Conservation (phyloP, 768 basidiomycete species). For the Amyloporia xantha region DNA sequence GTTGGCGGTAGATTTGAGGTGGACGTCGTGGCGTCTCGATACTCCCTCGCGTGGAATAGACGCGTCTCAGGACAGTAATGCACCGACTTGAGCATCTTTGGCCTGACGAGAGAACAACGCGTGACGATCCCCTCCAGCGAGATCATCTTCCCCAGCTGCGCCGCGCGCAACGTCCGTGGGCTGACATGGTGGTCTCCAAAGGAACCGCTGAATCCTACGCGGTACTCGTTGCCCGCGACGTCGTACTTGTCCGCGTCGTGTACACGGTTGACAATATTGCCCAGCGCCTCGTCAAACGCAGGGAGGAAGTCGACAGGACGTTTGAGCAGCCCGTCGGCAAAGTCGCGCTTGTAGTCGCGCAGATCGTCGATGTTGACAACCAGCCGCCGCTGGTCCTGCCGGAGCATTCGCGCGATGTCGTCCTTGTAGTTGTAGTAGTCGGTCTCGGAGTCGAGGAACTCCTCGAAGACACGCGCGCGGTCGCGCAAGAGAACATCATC, state of each 20-base stretch:
- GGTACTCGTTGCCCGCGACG: conserved; percentile 72
- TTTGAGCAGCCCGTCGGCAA: conserved; percentile 64
- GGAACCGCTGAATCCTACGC: conserved; percentile 88
- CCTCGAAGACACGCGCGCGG: conserved; percentile 72
- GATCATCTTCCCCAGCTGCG: conserved; percentile 93
- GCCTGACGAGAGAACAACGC: conserved; percentile 93
- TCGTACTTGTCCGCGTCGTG: conserved; percentile 79
- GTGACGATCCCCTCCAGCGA: conserved; percentile 98
- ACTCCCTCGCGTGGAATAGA: conserved; percentile 80
- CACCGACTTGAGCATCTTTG: conserved; percentile 96
- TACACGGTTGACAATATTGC: conserved; percentile 62
- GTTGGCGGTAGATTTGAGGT: conserved; percentile 84
- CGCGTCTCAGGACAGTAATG: conserved; percentile 90
- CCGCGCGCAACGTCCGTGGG: conserved; percentile 82
- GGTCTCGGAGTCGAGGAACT: conserved; percentile 70
- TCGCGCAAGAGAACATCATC: conserved; percentile 72
- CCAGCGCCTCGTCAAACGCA: conserved; percentile 83
- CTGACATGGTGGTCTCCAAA: conserved; percentile 99
- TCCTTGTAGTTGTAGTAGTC: conserved; percentile 76
- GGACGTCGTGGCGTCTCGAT: conserved; percentile 88
- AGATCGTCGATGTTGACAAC: conserved; percentile 94
- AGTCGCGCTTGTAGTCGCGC: conserved; percentile 85
- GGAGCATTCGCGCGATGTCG: conserved; percentile 77
- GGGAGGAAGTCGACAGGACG: conserved; percentile 82
- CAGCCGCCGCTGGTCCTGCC: conserved; percentile 76